Evolutionary conservation across 2,329 filamentous ascomycete species (phyloP).

Genomic region (Pyrenochaeta sp.): DNA sequence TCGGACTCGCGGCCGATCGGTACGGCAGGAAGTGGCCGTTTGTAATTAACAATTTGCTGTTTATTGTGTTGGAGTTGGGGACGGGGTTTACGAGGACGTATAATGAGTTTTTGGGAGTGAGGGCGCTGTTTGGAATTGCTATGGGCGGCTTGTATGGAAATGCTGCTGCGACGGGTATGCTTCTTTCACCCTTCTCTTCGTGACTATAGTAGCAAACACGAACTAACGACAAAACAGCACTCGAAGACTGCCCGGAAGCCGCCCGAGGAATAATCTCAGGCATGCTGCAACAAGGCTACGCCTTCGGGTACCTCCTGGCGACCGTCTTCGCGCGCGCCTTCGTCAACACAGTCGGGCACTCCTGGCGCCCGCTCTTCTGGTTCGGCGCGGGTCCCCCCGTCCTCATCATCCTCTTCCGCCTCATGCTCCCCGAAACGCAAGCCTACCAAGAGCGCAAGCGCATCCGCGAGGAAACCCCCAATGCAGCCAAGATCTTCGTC

Average conservation of each 20-base stretch:
- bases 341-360: conserved; percentile 77
- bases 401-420: conserved; percentile 79
- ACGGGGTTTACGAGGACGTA: conserved; percentile 68
- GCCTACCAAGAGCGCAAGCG: conserved; percentile 72
- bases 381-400: conserved; percentile 83
- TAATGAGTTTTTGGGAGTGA: conserved; percentile 64
- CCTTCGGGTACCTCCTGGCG: conserved; percentile 69
- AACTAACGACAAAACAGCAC: conserved; percentile 44
- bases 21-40: conserved; percentile 66
- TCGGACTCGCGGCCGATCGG: conserved; percentile 62
- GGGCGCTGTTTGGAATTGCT: conserved; percentile 68
- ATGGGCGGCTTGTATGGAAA: conserved; percentile 71
- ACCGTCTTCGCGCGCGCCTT: conserved; percentile 66
- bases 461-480: conserved; percentile 65
- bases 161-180: conserved; percentile 61
- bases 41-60: conserved; percentile 66
- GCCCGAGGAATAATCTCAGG: conserved; percentile 68
- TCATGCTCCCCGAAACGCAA: conserved; percentile 80
- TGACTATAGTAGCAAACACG: neutral
- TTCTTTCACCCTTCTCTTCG: neutral
- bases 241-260: conserved; percentile 67
- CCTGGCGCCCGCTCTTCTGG: conserved; percentile 88
- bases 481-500: conserved; percentile 72
- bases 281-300: conserved; percentile 69
- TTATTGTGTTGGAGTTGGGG: conserved; percentile 67